These are phyloP conservation scores for Fusarium acutatum DNA, from an alignment of 2,329 filamentous ascomycete genomes.

Conservation along the genomic window DNA sequence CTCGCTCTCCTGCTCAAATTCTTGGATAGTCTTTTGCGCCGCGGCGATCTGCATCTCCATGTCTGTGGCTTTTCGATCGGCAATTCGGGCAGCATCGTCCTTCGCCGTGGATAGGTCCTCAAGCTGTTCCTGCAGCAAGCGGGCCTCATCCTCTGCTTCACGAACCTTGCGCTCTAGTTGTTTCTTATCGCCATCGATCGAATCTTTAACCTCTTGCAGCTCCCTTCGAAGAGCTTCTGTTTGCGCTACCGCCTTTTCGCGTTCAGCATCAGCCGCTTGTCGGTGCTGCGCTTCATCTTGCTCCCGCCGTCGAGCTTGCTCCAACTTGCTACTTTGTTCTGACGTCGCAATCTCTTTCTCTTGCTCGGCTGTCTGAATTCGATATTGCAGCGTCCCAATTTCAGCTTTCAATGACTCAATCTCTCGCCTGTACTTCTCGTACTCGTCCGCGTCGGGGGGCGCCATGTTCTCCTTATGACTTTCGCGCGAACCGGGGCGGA, in stretches of 20 bases:
- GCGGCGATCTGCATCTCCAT: slow-evolving; percentile 61
- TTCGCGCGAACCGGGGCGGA: slow-evolving; percentile 61
- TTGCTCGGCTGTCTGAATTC: slow-evolving; percentile 85
- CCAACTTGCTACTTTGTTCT: slow-evolving; percentile 83
- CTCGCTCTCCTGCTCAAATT: slow-evolving; percentile 67
- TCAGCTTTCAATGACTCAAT: slow-evolving; percentile 88
- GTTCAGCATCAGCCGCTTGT: slow-evolving; percentile 66
- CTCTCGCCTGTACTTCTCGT: slow-evolving; percentile 64
- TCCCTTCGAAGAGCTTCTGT: slow-evolving; percentile 61
- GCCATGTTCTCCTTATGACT: slow-evolving; percentile 69
- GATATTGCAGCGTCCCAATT: slow-evolving; percentile 86
- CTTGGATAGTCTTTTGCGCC: slow-evolving; percentile 59
- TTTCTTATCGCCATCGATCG: slow-evolving; percentile 64
- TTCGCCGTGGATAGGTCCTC: slow-evolving; percentile 73
- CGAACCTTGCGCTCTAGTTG: slow-evolving; percentile 75
- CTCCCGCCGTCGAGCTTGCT: slow-evolving; percentile 81
- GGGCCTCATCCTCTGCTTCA: slow-evolving; percentile 77
- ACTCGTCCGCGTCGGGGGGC: slow-evolving; percentile 66
- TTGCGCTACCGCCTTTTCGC: slow-evolving; percentile 58
- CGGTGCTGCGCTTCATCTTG: slow-evolving; percentile 82
- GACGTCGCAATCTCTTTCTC: slow-evolving; percentile 83
- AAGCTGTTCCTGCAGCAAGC: slow-evolving; percentile 79
- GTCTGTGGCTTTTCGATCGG: slow-evolving; percentile 63
- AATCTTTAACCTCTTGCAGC: slow-evolving; percentile 60
- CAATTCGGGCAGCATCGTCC: slow-evolving; percentile 73